Base-by-base conservation (phyloP, 306 rosid genomes). In the Urtica urens region DNA sequence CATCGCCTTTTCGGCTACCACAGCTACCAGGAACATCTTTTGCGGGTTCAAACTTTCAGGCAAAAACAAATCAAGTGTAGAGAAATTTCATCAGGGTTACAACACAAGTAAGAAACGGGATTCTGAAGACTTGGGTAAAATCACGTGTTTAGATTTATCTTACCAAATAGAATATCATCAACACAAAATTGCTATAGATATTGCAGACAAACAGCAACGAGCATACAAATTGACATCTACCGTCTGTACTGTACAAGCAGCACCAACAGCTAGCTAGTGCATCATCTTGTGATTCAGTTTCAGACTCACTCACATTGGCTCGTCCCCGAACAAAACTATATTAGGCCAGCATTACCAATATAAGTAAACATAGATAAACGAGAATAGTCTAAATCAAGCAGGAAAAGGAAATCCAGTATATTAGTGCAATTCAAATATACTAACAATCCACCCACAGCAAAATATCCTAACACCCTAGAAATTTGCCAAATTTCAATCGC, bases 261-360 rank as follows among this genome's bases (percentile, higher is more conserved):
- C 76, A 64, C 53, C 72, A 60, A 66, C 77, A 56, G 49, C 49
- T 45, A 45, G 72, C 77, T 60, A 55, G 57, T 56, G 45, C 67
- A 55, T 66, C 75, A 57, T 49, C 72, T 69, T 55, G 23, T 48
- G 72, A 55, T 54, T 54, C 82, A 72, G 75, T 21, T 45, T 23
- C 30, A 45, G 49, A 21, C 23, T 23, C 30, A 23, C 17, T 68
- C 58, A 67, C 60, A 55, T 47, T 69, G 60, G 54, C 51, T 66
- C 66, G 22, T 63, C n/a, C 78, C 55, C 62, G 62, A 61, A 58
- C 75, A 64, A 53, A 63, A 58, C 74, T 70, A 75, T 50, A 70
- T 70, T 39, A 65, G 61, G 60, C 66, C 68, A 43, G 38, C 31
- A 49, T 63, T 51, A 47, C 63, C 67, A 46, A 23, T 38, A 55